Base-by-base conservation (phyloP, 768 basidiomycete species). In the Pisolithus microcarpus region DNA sequence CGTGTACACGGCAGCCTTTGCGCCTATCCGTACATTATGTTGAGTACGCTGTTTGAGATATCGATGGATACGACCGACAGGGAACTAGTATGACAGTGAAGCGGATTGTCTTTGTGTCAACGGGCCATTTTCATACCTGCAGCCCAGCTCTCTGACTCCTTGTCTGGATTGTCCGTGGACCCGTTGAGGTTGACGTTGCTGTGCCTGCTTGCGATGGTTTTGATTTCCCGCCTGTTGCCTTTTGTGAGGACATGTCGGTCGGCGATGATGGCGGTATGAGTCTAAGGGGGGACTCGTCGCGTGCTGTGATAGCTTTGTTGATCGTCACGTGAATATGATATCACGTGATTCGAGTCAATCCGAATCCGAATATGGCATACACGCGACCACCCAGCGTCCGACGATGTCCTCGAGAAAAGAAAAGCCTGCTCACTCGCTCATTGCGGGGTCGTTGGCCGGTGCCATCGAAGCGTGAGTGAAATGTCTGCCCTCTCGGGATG, bases 1-100 rank as follows among this genome's bases (percentile, higher is more conserved):
- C n/a, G 91, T 91, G 68, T 95, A 95, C 15, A 97, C 94, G 8
- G 94, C 92, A 24, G 93, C 93, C 67, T 96, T 96, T n/a, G 92
- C 94, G 26, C 93, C 94, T 56, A 98, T 91, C 36, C 93, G 87
- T 49, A 95, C 85, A 63, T 93, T 94, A 70, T 94, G 86, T 65
- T 92, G 89, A 16, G 91, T 95, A 57, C 87, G 80, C 63, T 85
- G 85, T 67, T 96, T 93, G 58, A 96, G 72, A 71, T 90, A 95
- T 74, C 94, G 82, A 66, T 98, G 94, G 51, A 96, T 93, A 90
- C 93, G 93, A 46, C 93, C 92, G 42, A 96, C 94, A 36, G 93
- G 92, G 69, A 96, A 96, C 91, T 93, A 18, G 13, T 5, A 15
- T 5, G 11, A 34, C 34, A 34, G 13, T 34, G 34, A 34, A 34